Evolutionary conservation across 73 alveolate species (phyloP), one percentile per base, ranked within the genome.

Genomic region (Stentor coeruleus): DNA sequence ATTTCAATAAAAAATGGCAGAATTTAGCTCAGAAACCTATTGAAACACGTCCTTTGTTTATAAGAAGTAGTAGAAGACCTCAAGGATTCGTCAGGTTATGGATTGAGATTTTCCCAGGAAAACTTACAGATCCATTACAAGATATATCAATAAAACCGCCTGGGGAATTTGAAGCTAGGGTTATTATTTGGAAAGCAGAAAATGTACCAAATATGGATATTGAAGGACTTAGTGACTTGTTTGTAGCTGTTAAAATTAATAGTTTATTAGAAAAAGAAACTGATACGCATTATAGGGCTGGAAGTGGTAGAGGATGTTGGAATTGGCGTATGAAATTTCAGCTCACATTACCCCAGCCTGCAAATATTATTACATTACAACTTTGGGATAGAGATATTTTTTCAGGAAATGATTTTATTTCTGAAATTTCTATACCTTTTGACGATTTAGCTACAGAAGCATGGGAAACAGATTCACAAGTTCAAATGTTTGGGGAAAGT

Each of bases 221-320:
- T 39, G 99, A 95, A 89, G 99, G 95, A 55, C 87, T 93, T 3
- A 81, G 91, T 81, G 99, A 95, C 87, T 88, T 91, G 36, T 95
- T 86, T 84, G 86, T 88, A 77, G 76, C 88, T 66, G 97, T 92
- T 28, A 91, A 60, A 77, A 55, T 95, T 75, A 95, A 93, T 72
- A 38, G 82, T 11, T 84, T 72, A 35, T 79, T 92, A 41, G 88
- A 87, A 40, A 82, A 73, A 73, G 92, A 87, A 79, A 95, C 99
- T 1, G 99, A 95, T 84, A 84, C 93, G 20, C 99, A 95, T 82
- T 95, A 85, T 82, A 87, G 99, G 85, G 33, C 59, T 1, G 35
- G 58, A n/a, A 20, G 84, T 59, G 85, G 83, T n/a, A 76, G 39
- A 20, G 93, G 89, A 20, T 73, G 90, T 37, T 89, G 85, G 59